Percentiles rank a stretch among this genome's conserved stretches.
phyloP scores from a whole-genome alignment of 75 land plant species.

The Pinus tabuliformis region DNA sequence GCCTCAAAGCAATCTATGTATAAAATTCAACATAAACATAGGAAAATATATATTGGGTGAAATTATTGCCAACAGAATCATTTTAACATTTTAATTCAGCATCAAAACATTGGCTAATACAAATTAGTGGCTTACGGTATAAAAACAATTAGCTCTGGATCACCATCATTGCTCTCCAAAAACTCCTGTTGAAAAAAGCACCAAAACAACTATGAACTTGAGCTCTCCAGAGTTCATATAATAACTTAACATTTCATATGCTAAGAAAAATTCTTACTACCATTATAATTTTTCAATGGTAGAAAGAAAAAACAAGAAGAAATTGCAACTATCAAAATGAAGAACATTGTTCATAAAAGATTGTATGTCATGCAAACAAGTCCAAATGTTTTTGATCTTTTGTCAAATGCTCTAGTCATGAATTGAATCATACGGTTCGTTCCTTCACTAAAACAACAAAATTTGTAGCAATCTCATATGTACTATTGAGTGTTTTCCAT shows the following conservation, averaged over 20 bases:
- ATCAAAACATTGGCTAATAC: background rate
- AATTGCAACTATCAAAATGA: background rate
- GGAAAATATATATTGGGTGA: background rate
- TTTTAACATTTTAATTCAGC: background rate
- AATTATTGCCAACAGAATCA: background rate
- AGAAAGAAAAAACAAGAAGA: background rate
- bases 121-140: slow-evolving; percentile 73
- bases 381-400: too few relatives aligned
- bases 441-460: too few relatives aligned
- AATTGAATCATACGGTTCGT: too few relatives aligned
- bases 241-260: background rate
- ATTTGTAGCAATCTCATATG: too few relatives aligned
- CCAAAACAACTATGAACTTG: background rate
- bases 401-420: too few relatives aligned
- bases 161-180: slow-evolving; percentile 96
- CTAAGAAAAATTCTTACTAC: background rate
- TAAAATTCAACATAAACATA: background rate
- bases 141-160: slow-evolving; percentile 90
- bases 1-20: background rate
- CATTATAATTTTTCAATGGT: background rate
- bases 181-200: slow-evolving; percentile 39
- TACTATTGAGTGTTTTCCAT: too few relatives aligned
- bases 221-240: background rate
- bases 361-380: background rate
- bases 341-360: background rate